phyloP scores from a whole-genome alignment of 2,329 filamentous ascomycete genomes.

The Teratosphaeriaceae sp. region DNA sequence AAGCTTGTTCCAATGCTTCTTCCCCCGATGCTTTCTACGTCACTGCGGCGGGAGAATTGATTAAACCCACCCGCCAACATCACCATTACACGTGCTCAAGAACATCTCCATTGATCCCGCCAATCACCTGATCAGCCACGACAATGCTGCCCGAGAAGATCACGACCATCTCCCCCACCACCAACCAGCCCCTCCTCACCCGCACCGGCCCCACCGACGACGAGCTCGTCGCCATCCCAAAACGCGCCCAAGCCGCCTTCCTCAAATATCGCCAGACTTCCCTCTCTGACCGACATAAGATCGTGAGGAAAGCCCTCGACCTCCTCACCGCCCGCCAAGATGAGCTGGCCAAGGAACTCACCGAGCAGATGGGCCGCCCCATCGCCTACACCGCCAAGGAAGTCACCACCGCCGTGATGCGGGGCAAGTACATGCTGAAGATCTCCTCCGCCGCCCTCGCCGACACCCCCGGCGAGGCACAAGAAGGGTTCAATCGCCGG shows the following conservation, averaged over 20 bases:
- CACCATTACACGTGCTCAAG: background rate
- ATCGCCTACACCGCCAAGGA: slow-evolving; percentile 82
- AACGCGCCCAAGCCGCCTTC: slow-evolving; percentile 68
- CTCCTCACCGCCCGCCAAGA: slow-evolving; percentile 65
- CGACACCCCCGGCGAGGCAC: slow-evolving; percentile 73
- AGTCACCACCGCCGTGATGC: slow-evolving; percentile 75
- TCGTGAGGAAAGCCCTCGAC: slow-evolving; percentile 72
- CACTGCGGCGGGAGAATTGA: no score
- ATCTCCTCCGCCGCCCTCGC: slow-evolving; percentile 72
- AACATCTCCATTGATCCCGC: no score
- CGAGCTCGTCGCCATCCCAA: slow-evolving; percentile 66
- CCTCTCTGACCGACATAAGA: slow-evolving; percentile 67
- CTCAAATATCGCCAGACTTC: slow-evolving; percentile 67
- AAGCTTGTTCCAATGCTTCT: no score
- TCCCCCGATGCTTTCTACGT: no score
- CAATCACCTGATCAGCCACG: background rate
- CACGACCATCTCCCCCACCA: slow-evolving; percentile 82
- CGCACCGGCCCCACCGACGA: slow-evolving; percentile 65
- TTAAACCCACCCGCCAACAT: no score
- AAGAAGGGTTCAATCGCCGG: slow-evolving; percentile 84
- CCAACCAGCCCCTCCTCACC: slow-evolving; percentile 75
- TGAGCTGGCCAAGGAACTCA: slow-evolving; percentile 76
- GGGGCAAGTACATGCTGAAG: slow-evolving; percentile 78
- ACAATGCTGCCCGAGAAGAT: slow-evolving; percentile 41
- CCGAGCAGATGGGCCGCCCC: slow-evolving; percentile 90